phyloP scores from a whole-genome alignment of 208 protist genomes.

The Plasmodiophora brassicae region DNA sequence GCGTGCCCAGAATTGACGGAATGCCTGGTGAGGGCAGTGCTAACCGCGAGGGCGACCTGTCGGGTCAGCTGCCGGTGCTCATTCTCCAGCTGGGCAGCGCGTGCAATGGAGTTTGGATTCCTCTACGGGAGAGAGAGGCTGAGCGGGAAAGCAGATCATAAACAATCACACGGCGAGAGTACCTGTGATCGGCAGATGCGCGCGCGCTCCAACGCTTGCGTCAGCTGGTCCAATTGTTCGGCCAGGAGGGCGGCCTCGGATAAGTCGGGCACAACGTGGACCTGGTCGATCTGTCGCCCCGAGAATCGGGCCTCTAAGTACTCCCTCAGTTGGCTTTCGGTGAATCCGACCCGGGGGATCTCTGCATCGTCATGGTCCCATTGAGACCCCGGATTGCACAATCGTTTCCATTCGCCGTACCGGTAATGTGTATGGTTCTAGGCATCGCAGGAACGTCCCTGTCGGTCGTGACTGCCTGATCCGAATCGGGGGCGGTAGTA shows the following conservation, averaged over 20 bases:
- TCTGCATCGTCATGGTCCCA: not conserved
- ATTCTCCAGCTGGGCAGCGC: too few species aligned
- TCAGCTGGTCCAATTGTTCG: not conserved
- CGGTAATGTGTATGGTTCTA: not conserved
- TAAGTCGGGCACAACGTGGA: not conserved
- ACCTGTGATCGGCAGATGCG: too few species aligned
- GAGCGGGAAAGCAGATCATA: too few species aligned
- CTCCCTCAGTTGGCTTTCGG: not conserved
- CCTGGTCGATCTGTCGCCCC: not conserved
- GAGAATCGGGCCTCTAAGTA: not conserved
- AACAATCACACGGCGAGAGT: too few species aligned
- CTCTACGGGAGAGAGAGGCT: too few species aligned
- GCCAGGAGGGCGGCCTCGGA: not conserved
- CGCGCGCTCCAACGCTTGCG: not conserved
- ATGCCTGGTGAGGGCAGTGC: too few species aligned
- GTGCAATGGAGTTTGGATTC: too few species aligned
- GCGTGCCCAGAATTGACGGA: not conserved
- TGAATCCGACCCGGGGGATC: not conserved
- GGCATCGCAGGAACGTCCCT: not conserved
- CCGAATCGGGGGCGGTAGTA: not conserved
- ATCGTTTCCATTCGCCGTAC: not conserved
- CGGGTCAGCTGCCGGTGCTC: too few species aligned
- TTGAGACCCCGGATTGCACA: not conserved
- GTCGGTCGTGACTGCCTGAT: not conserved
- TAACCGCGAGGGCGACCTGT: too few species aligned